These are phyloP conservation scores for Xylaria grammica DNA, from an alignment of 495 filamentous ascomycete species.

Conservation along the genomic window DNA sequence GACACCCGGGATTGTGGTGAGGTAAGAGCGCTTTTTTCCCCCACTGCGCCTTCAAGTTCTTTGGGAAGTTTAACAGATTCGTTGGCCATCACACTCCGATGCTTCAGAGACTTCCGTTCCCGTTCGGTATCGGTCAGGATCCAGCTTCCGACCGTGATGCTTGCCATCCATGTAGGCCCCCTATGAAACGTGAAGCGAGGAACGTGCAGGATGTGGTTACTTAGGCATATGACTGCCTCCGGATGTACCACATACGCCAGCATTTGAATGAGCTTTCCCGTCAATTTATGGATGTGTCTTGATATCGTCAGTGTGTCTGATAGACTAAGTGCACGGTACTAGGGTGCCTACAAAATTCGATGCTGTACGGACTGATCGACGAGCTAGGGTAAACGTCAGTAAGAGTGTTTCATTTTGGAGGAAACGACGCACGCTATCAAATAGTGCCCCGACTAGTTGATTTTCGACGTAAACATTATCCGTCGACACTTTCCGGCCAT, in stretches of 20 bases:
- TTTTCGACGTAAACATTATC: not conserved
- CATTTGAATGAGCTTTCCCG: slow-evolving; percentile 1
- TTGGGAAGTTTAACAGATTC: not conserved
- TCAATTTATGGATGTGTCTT: not conserved
- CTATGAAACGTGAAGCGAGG: not conserved
- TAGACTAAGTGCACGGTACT: not conserved
- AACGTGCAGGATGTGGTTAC: not conserved
- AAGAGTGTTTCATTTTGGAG: not conserved
- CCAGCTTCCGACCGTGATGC: not conserved
- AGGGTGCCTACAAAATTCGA: not conserved
- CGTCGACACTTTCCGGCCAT: not conserved
- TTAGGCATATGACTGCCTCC: slow-evolving; percentile 2
- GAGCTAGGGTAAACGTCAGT: not conserved
- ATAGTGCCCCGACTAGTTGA: not conserved
- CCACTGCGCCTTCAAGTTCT: not conserved
- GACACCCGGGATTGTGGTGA: not conserved
- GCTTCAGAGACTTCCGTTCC: not conserved
- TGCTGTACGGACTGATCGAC: slow-evolving; percentile 2
- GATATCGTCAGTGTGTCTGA: not conserved
- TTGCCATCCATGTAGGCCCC: slow-evolving; percentile 1
- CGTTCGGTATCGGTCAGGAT: not conserved
- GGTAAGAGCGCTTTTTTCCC: not conserved
- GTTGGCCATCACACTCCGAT: not conserved
- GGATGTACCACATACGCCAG: not conserved
- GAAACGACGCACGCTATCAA: not conserved